phyloP scores from a whole-genome alignment of 1,284 basidiomycete genomes.

The Moesziomyces sp. region DNA sequence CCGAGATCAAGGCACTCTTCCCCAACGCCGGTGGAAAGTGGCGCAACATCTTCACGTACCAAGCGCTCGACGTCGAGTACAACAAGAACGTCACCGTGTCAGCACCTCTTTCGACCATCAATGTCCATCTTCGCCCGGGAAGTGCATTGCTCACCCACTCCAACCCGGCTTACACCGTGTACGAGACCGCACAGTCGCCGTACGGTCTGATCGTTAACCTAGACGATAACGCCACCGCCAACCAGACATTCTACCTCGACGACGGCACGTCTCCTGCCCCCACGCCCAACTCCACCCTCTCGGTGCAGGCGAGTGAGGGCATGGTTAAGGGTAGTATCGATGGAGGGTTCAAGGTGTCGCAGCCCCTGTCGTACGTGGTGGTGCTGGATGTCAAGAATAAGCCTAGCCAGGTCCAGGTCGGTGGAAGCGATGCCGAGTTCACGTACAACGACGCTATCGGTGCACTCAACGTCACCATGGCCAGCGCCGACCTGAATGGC shows the following conservation, averaged over 20 bases:
- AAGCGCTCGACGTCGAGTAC: conserved; percentile 70
- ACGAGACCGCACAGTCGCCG: conserved; percentile 35
- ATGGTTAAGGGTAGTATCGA: conserved; percentile 37
- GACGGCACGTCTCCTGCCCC: conserved; percentile 70
- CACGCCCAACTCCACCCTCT: conserved; percentile 27
- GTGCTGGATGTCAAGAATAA: conserved; percentile 70
- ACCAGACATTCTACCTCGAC: conserved; percentile 75
- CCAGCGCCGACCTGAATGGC: conserved; percentile 40
- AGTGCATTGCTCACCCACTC: conserved; percentile 41
- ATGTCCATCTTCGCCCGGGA: conserved; percentile 52
- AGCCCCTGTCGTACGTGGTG: conserved; percentile 71
- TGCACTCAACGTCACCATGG: conserved; percentile 45
- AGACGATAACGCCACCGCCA: conserved; percentile 70
- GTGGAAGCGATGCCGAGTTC: conserved; percentile 6
- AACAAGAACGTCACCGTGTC: conserved; percentile 71
- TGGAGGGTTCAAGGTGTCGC: conserved; percentile 71
- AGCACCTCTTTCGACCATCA: conserved; percentile 58
- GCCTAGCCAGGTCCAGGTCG: conserved; percentile 34
- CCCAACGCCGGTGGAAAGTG: conserved; percentile 69
- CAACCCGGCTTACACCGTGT: conserved; percentile 39
- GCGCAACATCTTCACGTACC: conserved; percentile 81
- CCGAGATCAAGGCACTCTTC: conserved; percentile 62
- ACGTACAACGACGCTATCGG: conserved; percentile 27
- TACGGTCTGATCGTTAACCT: conserved; percentile 69
- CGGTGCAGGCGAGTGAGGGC: conserved; percentile 14